phyloP scores from a whole-genome alignment of 495 filamentous ascomycete species.

The Aspergillus affinis region DNA sequence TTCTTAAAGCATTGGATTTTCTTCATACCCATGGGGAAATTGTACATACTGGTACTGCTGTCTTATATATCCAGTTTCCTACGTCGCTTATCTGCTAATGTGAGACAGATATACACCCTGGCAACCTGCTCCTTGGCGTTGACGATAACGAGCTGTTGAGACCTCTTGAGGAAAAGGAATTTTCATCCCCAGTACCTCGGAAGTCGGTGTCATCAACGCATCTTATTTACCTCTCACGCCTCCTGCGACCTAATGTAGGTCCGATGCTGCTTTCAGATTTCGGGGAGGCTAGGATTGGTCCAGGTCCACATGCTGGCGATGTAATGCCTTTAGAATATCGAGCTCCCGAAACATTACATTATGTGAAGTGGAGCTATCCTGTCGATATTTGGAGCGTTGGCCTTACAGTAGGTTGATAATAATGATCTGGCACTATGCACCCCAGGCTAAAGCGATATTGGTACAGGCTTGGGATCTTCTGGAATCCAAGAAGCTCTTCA shows the following conservation, averaged over 20 bases:
- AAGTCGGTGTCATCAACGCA: no score
- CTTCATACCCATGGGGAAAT: constrained; percentile 38
- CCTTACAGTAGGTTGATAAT: constrained; percentile 37
- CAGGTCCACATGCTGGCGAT: constrained; percentile 25
- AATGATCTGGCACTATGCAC: no score
- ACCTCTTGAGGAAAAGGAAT: constrained; percentile 24
- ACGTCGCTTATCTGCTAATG: constrained; percentile 31
- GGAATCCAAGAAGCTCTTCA: constrained; percentile 42
- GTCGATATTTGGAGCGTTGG: constrained; percentile 53
- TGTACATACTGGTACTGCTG: constrained; percentile 52
- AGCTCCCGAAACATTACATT: constrained; percentile 36
- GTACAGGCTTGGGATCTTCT: constrained; percentile 49
- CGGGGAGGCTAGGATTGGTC: constrained; percentile 34
- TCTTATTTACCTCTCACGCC: constrained; percentile 26
- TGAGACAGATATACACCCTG: constrained; percentile 29
- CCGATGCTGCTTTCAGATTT: constrained; percentile 32
- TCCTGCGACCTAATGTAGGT: constrained; percentile 16
- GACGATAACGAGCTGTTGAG: constrained; percentile 22
- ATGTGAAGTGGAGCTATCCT: constrained; percentile 42
- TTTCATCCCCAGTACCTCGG: constrained; percentile 30
- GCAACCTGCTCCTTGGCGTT: constrained; percentile 28
- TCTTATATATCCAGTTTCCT: no score
- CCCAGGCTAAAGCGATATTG: constrained; percentile 3
- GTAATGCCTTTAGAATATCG: constrained; percentile 42
- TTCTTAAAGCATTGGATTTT: constrained; percentile 39